Base-by-base conservation (phyloP, 2,329 filamentous ascomycete species). In the Aureobasidium musti region DNA sequence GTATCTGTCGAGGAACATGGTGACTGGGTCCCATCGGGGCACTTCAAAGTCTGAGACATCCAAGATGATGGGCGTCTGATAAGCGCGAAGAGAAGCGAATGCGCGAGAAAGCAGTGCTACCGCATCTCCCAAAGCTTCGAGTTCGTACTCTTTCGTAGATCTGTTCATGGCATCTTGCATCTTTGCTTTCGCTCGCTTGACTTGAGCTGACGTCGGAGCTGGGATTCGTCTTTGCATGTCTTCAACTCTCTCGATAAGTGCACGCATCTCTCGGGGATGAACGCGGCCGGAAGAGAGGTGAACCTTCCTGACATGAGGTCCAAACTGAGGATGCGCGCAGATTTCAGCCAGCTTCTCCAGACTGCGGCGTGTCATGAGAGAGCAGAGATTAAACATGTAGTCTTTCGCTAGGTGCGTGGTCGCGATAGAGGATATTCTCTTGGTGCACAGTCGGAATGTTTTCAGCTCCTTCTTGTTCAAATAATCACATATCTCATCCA, bases 341-440 rank as follows among this genome's bases (percentile, higher is more conserved):
- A 63, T 63, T 1, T 49, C 43, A 2, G 30, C 45, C 33, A 63
- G 30, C 4, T 39, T 49, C 8, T 37, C 33, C 14, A 63, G 59
- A 45, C 59, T 63, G n/a, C 59, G 43, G 7, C 45, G 59, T 5
- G 59, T 63, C 59, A 63, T 63, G 7, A 63, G 30, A n/a, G 59
- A 50, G 59, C 43, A 63, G 6, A 63, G 43, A 7, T 50, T 63
- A n/a, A 50, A 63, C 59, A 63, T 63, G 59, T 63, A 50, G 6
- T 17, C 30, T n/a, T 50, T 63, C 21, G 59, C 59, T 13, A 63
- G 43, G 23, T 63, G 43, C 10, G 59, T 33, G 59, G 59, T 63
- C 21, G 59, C 45, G 33, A 63, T 4, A 10, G 43, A 19, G 2
- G 59, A 63, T 26, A 50, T 49, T 7, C 45, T 49, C 13, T 50